Percentiles rank a stretch among this genome's conserved stretches.
These are phyloP conservation scores for Fusarium luffae DNA, from an alignment of 2,329 filamentous ascomycete genomes.

Conservation along the genomic window DNA sequence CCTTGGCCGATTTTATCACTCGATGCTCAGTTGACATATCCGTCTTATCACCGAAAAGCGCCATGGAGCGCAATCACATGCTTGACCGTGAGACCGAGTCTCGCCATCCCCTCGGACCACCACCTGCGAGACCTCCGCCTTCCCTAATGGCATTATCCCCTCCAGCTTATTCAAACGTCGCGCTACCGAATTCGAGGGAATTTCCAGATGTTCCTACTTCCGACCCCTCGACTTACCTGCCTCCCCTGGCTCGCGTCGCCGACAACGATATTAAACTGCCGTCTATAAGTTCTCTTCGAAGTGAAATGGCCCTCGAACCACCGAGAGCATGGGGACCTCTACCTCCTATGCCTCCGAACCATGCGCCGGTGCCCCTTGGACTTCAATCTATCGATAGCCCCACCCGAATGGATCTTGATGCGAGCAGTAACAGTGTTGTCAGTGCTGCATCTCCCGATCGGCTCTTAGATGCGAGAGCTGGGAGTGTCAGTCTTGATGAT, in stretches of 20 bases:
- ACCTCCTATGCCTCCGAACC: slow-evolving; percentile 61
- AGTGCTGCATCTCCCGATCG: slow-evolving; percentile 60
- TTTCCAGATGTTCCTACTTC: slow-evolving; percentile 46
- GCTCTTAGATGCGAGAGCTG: slow-evolving; percentile 57
- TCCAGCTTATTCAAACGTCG: slow-evolving; percentile 40
- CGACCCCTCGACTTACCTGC: slow-evolving; percentile 40
- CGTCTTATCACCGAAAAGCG: slow-evolving; percentile 45
- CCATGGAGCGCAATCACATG: slow-evolving; percentile 62
- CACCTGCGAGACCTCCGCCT: slow-evolving; percentile 42
- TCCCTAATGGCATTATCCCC: slow-evolving; percentile 42
- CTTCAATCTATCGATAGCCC: slow-evolving; percentile 57
- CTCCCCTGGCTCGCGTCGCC: slow-evolving; percentile 38
- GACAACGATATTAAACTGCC: slow-evolving; percentile 49
- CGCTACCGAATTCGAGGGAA: slow-evolving; percentile 42
- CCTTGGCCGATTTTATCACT: slow-evolving; percentile 27
- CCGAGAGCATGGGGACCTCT: slow-evolving; percentile 58
- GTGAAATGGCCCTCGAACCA: slow-evolving; percentile 44
- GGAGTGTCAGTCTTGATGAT: slow-evolving; percentile 70
- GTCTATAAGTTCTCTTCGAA: slow-evolving; percentile 52
- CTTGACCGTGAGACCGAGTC: slow-evolving; percentile 46
- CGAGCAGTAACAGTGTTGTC: slow-evolving; percentile 53
- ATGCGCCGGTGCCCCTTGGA: slow-evolving; percentile 37
- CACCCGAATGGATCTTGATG: slow-evolving; percentile 61
- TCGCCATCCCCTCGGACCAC: slow-evolving; percentile 45
- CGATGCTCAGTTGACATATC: slow-evolving; percentile 45